Percentiles rank a stretch among this genome's conserved stretches.
phyloP scores from a whole-genome alignment of 2,329 filamentous ascomycete genomes.

The Pseudonectria buxi region DNA sequence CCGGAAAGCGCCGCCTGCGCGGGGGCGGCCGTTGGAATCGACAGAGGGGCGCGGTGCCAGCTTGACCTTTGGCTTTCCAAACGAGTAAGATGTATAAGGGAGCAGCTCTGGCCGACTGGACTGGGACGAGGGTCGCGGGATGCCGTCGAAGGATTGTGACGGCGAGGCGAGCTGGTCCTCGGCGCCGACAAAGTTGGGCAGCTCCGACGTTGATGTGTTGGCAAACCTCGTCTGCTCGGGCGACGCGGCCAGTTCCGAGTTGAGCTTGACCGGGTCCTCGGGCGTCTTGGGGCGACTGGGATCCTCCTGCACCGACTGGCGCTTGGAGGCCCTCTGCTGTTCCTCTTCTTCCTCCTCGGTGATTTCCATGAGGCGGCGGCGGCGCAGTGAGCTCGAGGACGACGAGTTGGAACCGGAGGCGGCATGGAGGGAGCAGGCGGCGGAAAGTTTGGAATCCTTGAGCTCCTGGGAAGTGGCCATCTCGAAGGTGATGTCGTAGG shows the following conservation, averaged over 20 bases:
- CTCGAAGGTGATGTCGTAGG: conserved; percentile 78
- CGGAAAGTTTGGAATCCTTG: conserved; percentile 79
- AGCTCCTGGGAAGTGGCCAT: conserved; percentile 71
- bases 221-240: conserved; percentile 45
- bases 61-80: conserved; percentile 74
- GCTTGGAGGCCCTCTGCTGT: conserved; percentile 47
- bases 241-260: conserved; percentile 44
- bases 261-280: conserved; percentile 39
- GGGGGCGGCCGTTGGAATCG: conserved; percentile 54
- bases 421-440: conserved; percentile 83
- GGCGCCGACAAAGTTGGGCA: conserved; percentile 45
- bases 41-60: conserved; percentile 77
- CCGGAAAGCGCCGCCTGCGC: conserved; percentile 56
- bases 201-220: conserved; percentile 38
- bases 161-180: conserved; percentile 40
- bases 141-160: conserved; percentile 36
- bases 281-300: conserved; percentile 20
- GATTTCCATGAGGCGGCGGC: conserved; percentile 80
- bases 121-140: conserved; percentile 44
- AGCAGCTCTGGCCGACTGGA: conserved; percentile 46
- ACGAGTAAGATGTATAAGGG: conserved; percentile 41
- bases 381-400: conserved; percentile 70
- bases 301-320: conserved; percentile 49
- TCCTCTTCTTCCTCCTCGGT: conserved; percentile 87
- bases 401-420: conserved; percentile 81